phyloP scores from a whole-genome alignment of 2,329 filamentous ascomycete species.

The Penicillium sp. region DNA sequence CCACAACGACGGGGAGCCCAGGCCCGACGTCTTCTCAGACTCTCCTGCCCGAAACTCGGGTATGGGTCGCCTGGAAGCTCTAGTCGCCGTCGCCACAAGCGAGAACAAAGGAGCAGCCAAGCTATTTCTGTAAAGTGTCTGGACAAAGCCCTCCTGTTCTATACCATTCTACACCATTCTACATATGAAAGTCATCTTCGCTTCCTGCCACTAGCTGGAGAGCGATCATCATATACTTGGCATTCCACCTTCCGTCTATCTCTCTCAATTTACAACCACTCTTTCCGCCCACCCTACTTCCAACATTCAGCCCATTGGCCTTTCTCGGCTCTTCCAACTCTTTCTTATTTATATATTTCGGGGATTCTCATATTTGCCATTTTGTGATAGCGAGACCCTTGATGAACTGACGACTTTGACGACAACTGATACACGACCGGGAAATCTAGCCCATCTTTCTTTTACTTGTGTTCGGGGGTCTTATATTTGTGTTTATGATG shows the following conservation, averaged over 20 bases:
- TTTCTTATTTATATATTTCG: conserved; percentile 21
- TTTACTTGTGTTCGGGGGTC: conserved; percentile 27
- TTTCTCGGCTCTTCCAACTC: neutral
- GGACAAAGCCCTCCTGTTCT: conserved; percentile 10
- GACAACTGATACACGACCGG: conserved; percentile 38
- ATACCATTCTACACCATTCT: neutral
- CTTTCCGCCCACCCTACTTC: conserved; percentile 1
- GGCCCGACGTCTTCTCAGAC: conserved; percentile 31
- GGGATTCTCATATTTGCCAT: conserved; percentile 16
- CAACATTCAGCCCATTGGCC: neutral
- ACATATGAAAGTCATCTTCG: conserved; percentile 11
- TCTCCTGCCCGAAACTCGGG: conserved; percentile 34
- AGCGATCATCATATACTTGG: conserved; percentile 4
- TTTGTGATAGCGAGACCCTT: conserved; percentile 20
- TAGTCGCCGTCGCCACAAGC: conserved; percentile 52
- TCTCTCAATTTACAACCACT: neutral
- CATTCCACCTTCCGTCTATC: neutral
- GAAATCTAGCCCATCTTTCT: conserved; percentile 14
- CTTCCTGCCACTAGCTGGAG: conserved; percentile 10
- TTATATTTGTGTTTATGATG: conserved; percentile 26
- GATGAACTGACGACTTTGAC: conserved; percentile 38
- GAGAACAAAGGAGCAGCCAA: conserved; percentile 43
- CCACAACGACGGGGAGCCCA: conserved; percentile 29
- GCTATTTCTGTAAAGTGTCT: conserved; percentile 31
- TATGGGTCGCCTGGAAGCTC: conserved; percentile 51